A percentile compares a stretch with the other conserved stretches of the same genome.
These are phyloP conservation scores for Hyphodiscus hymeniophilus DNA, from an alignment of 495 filamentous ascomycete genomes.

Conservation along the genomic window DNA sequence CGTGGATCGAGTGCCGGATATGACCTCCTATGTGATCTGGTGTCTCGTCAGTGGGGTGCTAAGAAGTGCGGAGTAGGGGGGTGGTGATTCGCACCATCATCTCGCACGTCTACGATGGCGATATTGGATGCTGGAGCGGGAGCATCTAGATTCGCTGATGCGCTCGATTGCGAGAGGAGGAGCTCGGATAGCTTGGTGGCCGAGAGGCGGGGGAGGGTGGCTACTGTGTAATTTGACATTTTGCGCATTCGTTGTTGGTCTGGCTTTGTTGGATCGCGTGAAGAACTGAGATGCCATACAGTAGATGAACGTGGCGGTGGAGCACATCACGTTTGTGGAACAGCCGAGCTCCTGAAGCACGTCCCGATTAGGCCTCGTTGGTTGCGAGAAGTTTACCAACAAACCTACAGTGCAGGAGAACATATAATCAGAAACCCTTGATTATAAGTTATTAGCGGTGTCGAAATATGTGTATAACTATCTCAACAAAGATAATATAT, in stretches of 20 bases:
- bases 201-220: constrained; percentile 55
- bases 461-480: too few species aligned
- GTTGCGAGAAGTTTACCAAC: too few species aligned
- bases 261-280: too few species aligned
- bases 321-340: too few species aligned
- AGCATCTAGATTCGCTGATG: constrained; percentile 23
- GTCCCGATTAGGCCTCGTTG: too few species aligned
- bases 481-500: too few species aligned
- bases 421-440: too few species aligned
- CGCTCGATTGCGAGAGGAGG: constrained; percentile 28
- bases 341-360: too few species aligned
- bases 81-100: constrained; percentile 46
- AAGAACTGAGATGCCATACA: too few species aligned
- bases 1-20: constrained; percentile 67
- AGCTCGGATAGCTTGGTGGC: constrained; percentile 51
- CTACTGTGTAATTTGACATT: constrained; percentile 52
- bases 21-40: constrained; percentile 89
- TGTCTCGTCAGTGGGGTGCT: not conserved
- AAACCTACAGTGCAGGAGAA: too few species aligned
- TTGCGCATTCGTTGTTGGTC: constrained; percentile 1
- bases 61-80: not conserved
- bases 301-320: too few species aligned
- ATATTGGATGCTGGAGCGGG: constrained; percentile 35
- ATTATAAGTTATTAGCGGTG: too few species aligned
- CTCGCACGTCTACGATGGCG: constrained; percentile 83